phyloP scores from a whole-genome alignment of 75 land plant genomes.

The Sequoia sempervirens region DNA sequence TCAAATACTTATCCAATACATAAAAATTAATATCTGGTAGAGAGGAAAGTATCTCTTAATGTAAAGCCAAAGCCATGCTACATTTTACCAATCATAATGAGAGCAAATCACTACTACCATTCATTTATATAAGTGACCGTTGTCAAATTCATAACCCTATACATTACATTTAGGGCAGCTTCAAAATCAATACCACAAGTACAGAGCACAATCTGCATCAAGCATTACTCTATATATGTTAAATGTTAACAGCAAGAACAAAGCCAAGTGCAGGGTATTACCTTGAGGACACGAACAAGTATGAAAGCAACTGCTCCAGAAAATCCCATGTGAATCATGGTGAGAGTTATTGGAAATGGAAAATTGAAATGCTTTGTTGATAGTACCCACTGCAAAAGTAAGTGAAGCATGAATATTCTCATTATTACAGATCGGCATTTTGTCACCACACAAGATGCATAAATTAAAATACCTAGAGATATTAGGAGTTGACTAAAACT shows the following conservation, averaged over 20 bases:
- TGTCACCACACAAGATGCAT: background rate
- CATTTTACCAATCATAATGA: background rate
- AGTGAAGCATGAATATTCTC: background rate
- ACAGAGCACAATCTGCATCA: background rate
- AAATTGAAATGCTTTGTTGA: conserved; percentile 88
- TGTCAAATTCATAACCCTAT: background rate
- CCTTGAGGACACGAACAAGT: conserved; percentile 90
- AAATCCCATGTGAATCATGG: conserved; percentile 99
- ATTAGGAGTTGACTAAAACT: background rate
- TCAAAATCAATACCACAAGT: background rate
- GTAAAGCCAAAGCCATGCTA: background rate
- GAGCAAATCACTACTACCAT: background rate
- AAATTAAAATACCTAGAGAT: background rate
- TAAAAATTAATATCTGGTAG: background rate
- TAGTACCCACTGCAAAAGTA: conserved; percentile 78
- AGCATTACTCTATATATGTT: background rate
- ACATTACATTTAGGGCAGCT: background rate
- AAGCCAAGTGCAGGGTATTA: conserved; percentile 10
- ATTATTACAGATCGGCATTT: background rate
- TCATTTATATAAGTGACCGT: background rate
- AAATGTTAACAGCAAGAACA: background rate
- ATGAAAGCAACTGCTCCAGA: conserved; percentile 76
- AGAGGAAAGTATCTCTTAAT: background rate
- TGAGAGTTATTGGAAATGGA: conserved; percentile 87
- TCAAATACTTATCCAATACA: background rate